phyloP scores from a whole-genome alignment of 1,284 basidiomycete genomes.

The Cryptococcus jaspeensis region DNA sequence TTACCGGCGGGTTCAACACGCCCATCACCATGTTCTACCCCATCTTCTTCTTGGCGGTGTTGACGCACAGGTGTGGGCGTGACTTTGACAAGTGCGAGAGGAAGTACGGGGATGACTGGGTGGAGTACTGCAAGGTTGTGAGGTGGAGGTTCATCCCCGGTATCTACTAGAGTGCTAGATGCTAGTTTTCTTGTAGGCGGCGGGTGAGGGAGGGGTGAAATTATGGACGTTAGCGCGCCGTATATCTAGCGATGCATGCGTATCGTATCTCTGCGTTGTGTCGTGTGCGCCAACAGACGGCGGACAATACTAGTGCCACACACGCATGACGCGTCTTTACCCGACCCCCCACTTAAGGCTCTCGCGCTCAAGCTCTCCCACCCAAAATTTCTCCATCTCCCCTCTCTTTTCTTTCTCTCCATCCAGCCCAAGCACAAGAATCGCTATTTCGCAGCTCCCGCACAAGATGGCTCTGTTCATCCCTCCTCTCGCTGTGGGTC shows the following conservation, averaged over 20 bases:
- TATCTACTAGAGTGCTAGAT: conserved; percentile 50
- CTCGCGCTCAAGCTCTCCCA: too few species aligned
- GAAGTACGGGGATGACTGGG: conserved; percentile 97
- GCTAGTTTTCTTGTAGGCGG: not conserved
- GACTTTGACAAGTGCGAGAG: conserved; percentile 90
- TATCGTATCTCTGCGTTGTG: too few species aligned
- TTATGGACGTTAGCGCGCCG: too few species aligned
- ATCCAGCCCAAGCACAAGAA: conserved; percentile 41
- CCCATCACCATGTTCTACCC: conserved; percentile 95
- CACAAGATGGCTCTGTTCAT: conserved; percentile 22
- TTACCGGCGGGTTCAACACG: conserved; percentile 75
- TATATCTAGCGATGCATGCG: too few species aligned
- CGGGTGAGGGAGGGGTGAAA: too few species aligned
- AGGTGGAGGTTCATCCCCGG: conserved; percentile 84
- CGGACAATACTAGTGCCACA: too few species aligned
- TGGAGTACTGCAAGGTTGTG: conserved; percentile 76
- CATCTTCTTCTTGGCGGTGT: conserved; percentile 85
- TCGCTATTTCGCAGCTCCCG: conserved; percentile 48
- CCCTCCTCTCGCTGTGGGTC: conserved; percentile 42
- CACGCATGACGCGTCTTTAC: too few species aligned
- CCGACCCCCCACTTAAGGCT: too few species aligned
- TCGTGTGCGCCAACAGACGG: too few species aligned
- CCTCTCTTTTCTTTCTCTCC: conserved; percentile 15
- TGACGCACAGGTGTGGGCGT: conserved; percentile 80
- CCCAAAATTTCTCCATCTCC: conserved; percentile 10